Base-by-base conservation (phyloP, 2,329 filamentous ascomycete genomes). In the Orbilia blumenaviensis region DNA sequence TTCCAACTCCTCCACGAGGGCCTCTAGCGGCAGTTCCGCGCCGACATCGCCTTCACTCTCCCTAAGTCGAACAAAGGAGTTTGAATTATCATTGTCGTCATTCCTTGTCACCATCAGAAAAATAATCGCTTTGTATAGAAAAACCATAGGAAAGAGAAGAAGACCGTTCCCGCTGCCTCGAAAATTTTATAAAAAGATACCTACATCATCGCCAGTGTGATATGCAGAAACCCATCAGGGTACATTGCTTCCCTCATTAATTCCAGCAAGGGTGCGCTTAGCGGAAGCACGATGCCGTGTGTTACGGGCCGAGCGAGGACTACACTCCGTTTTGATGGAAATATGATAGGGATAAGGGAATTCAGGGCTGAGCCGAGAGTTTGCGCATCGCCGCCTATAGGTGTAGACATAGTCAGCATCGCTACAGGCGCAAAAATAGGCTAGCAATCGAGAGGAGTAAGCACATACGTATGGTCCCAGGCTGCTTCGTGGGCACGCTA, bases 201-300 rank as follows among this genome's bases (percentile, higher is more conserved):
- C 71, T 75, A 78, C 78, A 80, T 80, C 79, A 80, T 80, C 32
- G 79, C 78, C 18, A 80, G 64, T 25, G 80, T 79, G 46, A 80
- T 78, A 66, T 80, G 80, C 54, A 80, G 64, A 52, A 80, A 99
- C 0, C 95, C 95, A 83, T 99, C 95, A 0, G 93, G 89, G 85
- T 97, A 98, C 1, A 92, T 89, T 2, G 92, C 91, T 80, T 91
- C 91, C 68, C 89, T 87, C 84, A 95, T 91, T 71, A 99, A 82
- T 52, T 97, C 94, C 81, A 93, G 91, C 16, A 99, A 83, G 23
- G 90, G 90, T 0, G 93, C 91, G 73, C 85, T 84, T 84, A 98
- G 91, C 0, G 95, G 94, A 72, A 97, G 88, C 0, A 89, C 87
- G 0, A 90, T 92, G 0, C 95, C 95, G 84, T 99, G 95, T 80